These are phyloP conservation scores for Pythium volutum DNA, from an alignment of 352 stramenopile species.

Conservation along the genomic window DNA sequence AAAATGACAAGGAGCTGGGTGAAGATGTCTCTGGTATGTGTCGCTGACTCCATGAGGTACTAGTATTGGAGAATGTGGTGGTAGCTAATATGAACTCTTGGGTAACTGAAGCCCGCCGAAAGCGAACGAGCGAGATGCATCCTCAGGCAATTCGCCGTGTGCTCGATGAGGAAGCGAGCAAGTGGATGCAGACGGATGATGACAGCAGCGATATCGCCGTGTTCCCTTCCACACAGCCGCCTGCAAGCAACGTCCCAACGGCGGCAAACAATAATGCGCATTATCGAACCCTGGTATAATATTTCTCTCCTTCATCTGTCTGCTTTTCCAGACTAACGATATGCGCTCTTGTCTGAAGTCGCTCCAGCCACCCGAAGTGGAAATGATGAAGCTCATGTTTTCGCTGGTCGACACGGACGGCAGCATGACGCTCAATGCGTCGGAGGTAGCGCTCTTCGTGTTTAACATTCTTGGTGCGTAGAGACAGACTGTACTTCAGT, in stretches of 20 bases:
- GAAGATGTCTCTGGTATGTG: neutral
- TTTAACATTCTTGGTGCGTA: constrained; percentile 75
- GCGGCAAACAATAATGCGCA: constrained; percentile 1
- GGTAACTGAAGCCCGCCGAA: constrained; percentile 33
- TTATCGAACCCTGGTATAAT: constrained; percentile 9
- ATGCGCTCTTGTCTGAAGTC: constrained; percentile 24
- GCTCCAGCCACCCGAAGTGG: constrained; percentile 58
- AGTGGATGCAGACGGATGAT: constrained; percentile 64
- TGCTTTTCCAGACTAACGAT: neutral
- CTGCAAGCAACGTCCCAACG: neutral
- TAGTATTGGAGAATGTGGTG: neutral
- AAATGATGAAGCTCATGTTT: constrained; percentile 81
- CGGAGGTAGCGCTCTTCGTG: constrained; percentile 67
- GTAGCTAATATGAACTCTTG: neutral
- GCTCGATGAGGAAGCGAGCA: constrained; percentile 61
- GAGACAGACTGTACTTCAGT: neutral
- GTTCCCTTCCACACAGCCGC: neutral
- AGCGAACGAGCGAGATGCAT: constrained; percentile 76
- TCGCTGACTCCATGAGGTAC: no score
- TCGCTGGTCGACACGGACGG: constrained; percentile 78
- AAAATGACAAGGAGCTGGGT: neutral
- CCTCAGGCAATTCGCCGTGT: constrained; percentile 63
- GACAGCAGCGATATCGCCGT: constrained; percentile 2
- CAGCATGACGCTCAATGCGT: constrained; percentile 50
- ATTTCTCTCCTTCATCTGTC: no score